Conservation (phyloP, 495 filamentous ascomycete species). For the Mytilinidion resinicola region DNA sequence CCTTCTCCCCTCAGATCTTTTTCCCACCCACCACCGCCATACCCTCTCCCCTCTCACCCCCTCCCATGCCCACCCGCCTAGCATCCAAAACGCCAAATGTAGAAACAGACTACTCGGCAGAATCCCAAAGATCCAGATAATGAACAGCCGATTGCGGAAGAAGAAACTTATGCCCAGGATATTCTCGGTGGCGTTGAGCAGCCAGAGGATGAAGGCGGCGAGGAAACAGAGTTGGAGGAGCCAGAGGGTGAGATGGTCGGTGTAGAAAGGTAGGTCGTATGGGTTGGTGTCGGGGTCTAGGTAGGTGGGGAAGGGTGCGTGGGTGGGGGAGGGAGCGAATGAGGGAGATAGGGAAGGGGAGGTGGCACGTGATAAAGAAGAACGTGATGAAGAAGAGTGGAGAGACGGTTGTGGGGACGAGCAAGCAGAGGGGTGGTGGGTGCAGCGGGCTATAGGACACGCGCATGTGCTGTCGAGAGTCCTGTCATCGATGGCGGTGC, state of each 20-base stretch:
- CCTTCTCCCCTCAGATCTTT: too few species aligned
- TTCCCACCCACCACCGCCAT: not conserved
- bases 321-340: not conserved
- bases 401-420: not conserved
- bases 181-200: conserved; percentile 2
- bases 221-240: conserved; percentile 9
- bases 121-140: conserved; percentile 10
- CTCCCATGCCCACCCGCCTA: conserved; percentile 2
- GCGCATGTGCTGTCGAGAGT: not conserved
- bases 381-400: not conserved
- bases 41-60: not conserved
- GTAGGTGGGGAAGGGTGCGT: not conserved
- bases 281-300: conserved; percentile 3
- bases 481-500: too few species aligned
- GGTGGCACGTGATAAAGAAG: not conserved
- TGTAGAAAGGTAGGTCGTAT: conserved; percentile 1
- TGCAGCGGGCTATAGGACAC: conserved; percentile 1
- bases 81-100: conserved; percentile 11
- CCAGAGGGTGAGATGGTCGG: conserved; percentile 7
- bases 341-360: not conserved
- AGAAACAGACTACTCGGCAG: conserved; percentile 5
- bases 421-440: conserved; percentile 5
- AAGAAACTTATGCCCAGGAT: conserved; percentile 15
- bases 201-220: conserved; percentile 8
- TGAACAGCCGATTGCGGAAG: conserved; percentile 14